These are phyloP conservation scores for Boletus speciosus DNA, from an alignment of 768 basidiomycete genomes.

Conservation along the genomic window DNA sequence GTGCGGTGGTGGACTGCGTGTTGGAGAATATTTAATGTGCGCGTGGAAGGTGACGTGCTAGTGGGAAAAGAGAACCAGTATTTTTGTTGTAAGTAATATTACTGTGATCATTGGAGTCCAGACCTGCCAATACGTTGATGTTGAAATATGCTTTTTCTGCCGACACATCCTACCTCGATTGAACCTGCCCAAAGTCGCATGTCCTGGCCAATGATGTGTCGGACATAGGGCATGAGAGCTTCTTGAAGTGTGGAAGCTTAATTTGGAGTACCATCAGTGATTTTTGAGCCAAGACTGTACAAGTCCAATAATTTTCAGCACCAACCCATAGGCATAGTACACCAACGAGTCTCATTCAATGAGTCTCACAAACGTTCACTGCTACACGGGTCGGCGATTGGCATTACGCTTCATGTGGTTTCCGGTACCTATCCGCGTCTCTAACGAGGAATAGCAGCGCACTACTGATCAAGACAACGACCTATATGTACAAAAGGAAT, in stretches of 20 bases:
- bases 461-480: constrained; percentile 13
- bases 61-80: neutral
- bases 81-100: neutral
- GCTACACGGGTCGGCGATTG: neutral
- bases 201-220: too few relatives aligned
- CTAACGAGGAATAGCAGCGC: constrained; percentile 21
- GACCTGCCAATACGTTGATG: too few relatives aligned
- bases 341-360: too few relatives aligned
- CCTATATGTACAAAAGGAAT: constrained; percentile 9
- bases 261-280: too few relatives aligned
- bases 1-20: constrained; percentile 64
- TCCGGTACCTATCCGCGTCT: constrained; percentile 20
- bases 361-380: neutral
- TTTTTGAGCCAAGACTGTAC: too few relatives aligned
- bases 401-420: constrained; percentile 3
- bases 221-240: too few relatives aligned
- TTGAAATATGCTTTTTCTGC: too few relatives aligned
- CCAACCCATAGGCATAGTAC: too few relatives aligned
- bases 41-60: neutral
- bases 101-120: neutral
- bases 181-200: too few relatives aligned
- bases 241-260: too few relatives aligned
- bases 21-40: constrained; percentile 39
- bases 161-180: too few relatives aligned
- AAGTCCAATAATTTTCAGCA: too few relatives aligned